Conservation (phyloP, 495 filamentous ascomycete species). For the Hypoxylon fragiforme region DNA sequence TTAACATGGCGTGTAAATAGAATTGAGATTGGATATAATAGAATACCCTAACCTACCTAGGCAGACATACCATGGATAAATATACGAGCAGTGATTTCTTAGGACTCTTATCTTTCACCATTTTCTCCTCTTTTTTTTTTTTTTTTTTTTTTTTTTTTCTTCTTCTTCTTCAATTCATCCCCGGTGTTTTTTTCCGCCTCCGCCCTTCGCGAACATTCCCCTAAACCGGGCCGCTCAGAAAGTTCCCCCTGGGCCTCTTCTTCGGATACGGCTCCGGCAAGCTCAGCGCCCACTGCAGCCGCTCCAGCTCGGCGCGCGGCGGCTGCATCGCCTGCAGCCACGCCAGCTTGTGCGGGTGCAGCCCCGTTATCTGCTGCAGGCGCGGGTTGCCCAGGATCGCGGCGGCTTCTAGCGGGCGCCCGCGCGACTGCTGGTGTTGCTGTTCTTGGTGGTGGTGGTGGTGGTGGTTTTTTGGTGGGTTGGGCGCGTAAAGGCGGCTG, state of each 20-base stretch:
- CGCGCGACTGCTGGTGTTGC: neutral
- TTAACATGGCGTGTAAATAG: constrained; percentile 14
- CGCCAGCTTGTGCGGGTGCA: constrained; percentile 15
- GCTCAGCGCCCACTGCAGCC: constrained; percentile 23
- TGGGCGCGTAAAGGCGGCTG: no score
- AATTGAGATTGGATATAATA: neutral
- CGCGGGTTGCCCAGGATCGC: constrained; percentile 22
- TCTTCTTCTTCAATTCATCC: no score
- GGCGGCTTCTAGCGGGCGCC: constrained; percentile 18
- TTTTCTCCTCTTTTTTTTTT: no score
- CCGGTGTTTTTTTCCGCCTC: neutral
- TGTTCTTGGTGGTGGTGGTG: neutral
- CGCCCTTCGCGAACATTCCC: no score
- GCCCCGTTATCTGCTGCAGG: constrained; percentile 29
- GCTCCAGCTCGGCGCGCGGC: constrained; percentile 14
- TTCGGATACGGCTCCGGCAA: constrained; percentile 21
- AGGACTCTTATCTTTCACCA: neutral
- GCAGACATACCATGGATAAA: no score
- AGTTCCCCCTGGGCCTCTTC: constrained; percentile 24
- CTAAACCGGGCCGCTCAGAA: neutral
- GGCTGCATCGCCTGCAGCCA: constrained; percentile 13
- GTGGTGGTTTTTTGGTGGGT: no score
- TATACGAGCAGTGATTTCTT: constrained; percentile 11
- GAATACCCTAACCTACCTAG: no score
- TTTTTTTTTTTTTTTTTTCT: no score